Percentiles rank a stretch among this genome's conserved stretches.
phyloP scores from a whole-genome alignment of 345 rosid species.

The Microthlaspi erraticum region DNA sequence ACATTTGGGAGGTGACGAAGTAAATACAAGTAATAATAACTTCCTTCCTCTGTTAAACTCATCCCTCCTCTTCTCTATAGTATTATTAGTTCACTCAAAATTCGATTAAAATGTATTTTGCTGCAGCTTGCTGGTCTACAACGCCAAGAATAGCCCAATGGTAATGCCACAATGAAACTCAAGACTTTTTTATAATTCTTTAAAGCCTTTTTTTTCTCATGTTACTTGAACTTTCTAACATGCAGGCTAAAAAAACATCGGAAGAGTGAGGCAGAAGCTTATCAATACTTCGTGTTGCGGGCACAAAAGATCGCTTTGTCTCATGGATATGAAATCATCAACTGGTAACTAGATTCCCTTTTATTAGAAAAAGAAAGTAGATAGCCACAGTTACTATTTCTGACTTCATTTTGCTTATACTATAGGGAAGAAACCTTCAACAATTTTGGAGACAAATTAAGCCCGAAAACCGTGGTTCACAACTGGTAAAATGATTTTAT shows the following conservation, averaged over 20 bases:
- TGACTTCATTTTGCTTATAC: background rate
- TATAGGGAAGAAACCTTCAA: conserved; percentile 89
- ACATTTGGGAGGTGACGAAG: conserved; percentile 92
- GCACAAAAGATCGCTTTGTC: conserved; percentile 66
- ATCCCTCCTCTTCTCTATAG: background rate
- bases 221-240: background rate
- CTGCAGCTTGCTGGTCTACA: conserved; percentile 70
- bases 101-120: conserved; percentile 13
- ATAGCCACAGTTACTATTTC: background rate
- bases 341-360: conserved; percentile 52
- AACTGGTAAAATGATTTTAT: conserved; percentile 62
- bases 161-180: conserved; percentile 42
- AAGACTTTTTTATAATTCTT: background rate
- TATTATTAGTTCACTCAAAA: conserved; percentile 11
- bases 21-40: conserved; percentile 58
- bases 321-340: conserved; percentile 68
- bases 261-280: conserved; percentile 60
- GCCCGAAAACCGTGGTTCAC: conserved; percentile 68
- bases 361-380: background rate
- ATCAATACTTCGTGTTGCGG: conserved; percentile 68
- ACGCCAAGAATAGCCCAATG: conserved; percentile 60
- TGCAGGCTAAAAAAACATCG: conserved; percentile 56
- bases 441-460: conserved; percentile 61
- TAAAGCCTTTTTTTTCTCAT: background rate
- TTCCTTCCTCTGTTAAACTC: conserved; percentile 7